These are phyloP conservation scores for Carex kokanica DNA, from an alignment of 176 grass and related monocot species.

Conservation along the genomic window DNA sequence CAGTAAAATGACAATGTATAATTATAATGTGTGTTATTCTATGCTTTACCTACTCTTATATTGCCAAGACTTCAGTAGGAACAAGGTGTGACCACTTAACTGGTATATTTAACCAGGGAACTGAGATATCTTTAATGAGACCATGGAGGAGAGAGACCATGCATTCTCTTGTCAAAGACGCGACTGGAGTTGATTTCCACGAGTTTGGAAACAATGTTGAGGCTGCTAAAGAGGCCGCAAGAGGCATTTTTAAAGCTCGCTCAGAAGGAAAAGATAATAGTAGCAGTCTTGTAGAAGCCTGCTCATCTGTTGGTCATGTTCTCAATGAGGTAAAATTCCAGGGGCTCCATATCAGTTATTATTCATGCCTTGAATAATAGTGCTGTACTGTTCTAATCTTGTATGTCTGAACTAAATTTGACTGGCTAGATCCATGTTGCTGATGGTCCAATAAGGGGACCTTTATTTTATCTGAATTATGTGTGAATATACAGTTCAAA, in stretches of 20 bases:
- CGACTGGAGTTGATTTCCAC: constrained; percentile 75
- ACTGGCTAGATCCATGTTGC: neutral
- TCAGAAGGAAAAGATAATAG: constrained; percentile 38
- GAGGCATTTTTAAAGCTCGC: constrained; percentile 40
- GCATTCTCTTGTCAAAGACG: constrained; percentile 96
- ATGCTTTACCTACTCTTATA: constrained; percentile 4
- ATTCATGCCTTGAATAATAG: constrained; percentile 1
- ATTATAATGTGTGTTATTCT: constrained; percentile 8
- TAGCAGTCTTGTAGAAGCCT: constrained; percentile 47
- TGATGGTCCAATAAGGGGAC: neutral
- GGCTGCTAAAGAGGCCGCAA: constrained; percentile 60
- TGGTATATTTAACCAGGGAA: constrained; percentile 47
- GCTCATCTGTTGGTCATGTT: constrained; percentile 88
- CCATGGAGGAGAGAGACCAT: constrained; percentile 97
- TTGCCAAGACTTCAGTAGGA: neutral
- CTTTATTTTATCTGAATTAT: neutral
- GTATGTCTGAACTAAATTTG: neutral
- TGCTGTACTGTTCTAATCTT: neutral
- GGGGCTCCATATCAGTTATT: neutral
- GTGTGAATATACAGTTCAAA: neutral
- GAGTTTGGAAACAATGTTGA: constrained; percentile 55
- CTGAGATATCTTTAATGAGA: constrained; percentile 75
- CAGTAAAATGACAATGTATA: neutral
- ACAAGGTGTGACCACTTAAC: constrained; percentile 12
- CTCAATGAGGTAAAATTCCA: constrained; percentile 63